These are phyloP conservation scores for Piper betle DNA, from an alignment of 164 flowering plant genomes.

Conservation along the genomic window DNA sequence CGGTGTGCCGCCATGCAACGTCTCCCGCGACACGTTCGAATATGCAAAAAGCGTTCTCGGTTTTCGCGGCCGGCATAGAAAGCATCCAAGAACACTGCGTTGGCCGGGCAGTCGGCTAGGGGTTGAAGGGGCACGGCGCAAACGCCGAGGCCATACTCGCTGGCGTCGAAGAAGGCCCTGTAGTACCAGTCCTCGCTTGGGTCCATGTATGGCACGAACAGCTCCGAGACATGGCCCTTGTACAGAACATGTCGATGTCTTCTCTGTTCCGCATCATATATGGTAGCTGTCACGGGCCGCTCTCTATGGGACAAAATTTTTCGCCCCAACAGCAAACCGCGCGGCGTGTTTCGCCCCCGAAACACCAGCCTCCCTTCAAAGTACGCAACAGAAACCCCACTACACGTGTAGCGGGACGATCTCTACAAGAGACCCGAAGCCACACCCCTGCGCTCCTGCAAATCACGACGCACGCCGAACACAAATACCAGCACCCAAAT, in stretches of 20 bases:
- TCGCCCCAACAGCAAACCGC: too few species aligned
- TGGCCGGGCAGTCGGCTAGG: slow-evolving; percentile 33
- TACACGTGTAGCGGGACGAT: too few species aligned
- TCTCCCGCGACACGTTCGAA: slow-evolving; percentile 36
- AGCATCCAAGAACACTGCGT: slow-evolving; percentile 38
- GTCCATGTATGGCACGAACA: slow-evolving; percentile 66
- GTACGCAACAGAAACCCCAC: too few species aligned
- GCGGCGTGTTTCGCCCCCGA: too few species aligned
- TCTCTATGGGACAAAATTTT: too few species aligned
- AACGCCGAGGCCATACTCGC: slow-evolving; percentile 52
- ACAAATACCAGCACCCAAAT: too few species aligned
- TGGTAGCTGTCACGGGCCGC: too few species aligned
- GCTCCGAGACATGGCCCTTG: slow-evolving; percentile 42
- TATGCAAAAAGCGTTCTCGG: slow-evolving; percentile 28
- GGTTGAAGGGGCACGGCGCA: slow-evolving; percentile 30
- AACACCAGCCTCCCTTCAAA: too few species aligned
- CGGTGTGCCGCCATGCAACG: slow-evolving; percentile 47
- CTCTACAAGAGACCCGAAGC: too few species aligned
- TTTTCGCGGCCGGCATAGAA: slow-evolving; percentile 19
- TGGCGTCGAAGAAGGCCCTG: slow-evolving; percentile 41
- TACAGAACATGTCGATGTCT: slow-evolving; percentile 32
- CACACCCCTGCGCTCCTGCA: too few species aligned
- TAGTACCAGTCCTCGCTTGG: slow-evolving; percentile 48
- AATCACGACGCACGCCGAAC: too few species aligned
- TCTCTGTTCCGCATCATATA: slow-evolving; percentile 27